Percentiles rank a stretch among this genome's conserved stretches.
Evolutionary conservation across 768 basidiomycete species (phyloP).

Genomic region (Coprinellus aureogranulatus): DNA sequence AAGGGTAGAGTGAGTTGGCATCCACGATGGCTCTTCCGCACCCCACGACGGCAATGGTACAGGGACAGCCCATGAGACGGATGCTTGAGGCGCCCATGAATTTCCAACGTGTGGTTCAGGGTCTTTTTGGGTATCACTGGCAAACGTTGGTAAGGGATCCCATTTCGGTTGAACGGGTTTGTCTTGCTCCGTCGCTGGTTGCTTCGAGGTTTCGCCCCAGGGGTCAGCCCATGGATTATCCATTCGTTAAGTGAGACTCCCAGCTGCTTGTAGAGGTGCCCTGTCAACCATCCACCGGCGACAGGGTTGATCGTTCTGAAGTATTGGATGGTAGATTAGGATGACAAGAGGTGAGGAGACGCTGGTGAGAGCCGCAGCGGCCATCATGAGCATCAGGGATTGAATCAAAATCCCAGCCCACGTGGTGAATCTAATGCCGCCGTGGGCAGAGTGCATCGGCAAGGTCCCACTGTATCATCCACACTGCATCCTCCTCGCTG

Average conservation of each 20-base stretch:
- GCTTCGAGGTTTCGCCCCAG: slow-evolving; percentile 46
- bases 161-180: neutral
- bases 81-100: slow-evolving; percentile 10
- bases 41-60: neutral
- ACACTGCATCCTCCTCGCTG: too few relatives aligned
- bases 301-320: too few relatives aligned
- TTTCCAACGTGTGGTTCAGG: slow-evolving; percentile 1
- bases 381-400: too few relatives aligned
- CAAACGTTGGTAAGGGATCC: neutral
- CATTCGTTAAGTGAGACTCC: slow-evolving; percentile 35
- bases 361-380: too few relatives aligned
- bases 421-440: too few relatives aligned
- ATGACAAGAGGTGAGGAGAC: too few relatives aligned
- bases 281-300: neutral
- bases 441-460: too few relatives aligned
- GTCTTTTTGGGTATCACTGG: slow-evolving; percentile 4
- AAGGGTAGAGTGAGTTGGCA: neutral
- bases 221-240: slow-evolving; percentile 77
- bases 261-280: neutral
- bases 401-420: too few relatives aligned
- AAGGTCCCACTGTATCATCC: too few relatives aligned
- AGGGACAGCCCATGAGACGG: neutral
- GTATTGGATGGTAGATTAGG: too few relatives aligned
- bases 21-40: neutral
- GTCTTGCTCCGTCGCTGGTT: neutral